A percentile compares a stretch with the other conserved stretches of the same genome.
phyloP scores from a whole-genome alignment of 2,329 filamentous ascomycete genomes.

The Trichoderma sp. region DNA sequence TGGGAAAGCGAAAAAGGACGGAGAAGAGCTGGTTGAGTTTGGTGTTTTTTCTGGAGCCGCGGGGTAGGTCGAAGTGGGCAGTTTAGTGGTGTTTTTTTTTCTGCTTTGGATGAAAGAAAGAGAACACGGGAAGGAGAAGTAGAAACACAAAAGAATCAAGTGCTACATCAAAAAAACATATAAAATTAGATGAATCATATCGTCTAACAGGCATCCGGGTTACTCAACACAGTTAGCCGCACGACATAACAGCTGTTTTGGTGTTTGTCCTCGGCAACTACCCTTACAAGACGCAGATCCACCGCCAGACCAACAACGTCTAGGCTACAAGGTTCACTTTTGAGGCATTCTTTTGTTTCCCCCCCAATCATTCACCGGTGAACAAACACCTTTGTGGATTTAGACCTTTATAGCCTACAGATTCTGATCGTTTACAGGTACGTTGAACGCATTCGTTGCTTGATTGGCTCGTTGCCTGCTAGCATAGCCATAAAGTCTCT shows the following conservation, averaged over 20 bases:
- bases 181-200: not conserved
- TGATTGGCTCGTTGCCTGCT: not conserved
- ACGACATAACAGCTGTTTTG: not conserved
- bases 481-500: not conserved
- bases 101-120: not conserved
- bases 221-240: slow-evolving; percentile 7
- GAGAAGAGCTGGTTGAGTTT: not conserved
- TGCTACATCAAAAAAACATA: not conserved
- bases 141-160: not conserved
- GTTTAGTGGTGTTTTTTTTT: not conserved
- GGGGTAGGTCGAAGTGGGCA: not conserved
- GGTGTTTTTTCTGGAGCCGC: not conserved
- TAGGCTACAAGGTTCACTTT: not conserved
- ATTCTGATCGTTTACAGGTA: not conserved
- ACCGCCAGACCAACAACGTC: not conserved
- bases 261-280: not conserved
- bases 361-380: not conserved
- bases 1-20: not conserved
- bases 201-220: not conserved
- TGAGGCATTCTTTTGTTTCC: not conserved
- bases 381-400: not conserved
- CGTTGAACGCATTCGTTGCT: not conserved
- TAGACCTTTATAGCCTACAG: not conserved
- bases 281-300: not conserved
- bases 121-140: not conserved